phyloP scores from a whole-genome alignment of 2,329 filamentous ascomycete species.

The Cyphellophora attinorum region DNA sequence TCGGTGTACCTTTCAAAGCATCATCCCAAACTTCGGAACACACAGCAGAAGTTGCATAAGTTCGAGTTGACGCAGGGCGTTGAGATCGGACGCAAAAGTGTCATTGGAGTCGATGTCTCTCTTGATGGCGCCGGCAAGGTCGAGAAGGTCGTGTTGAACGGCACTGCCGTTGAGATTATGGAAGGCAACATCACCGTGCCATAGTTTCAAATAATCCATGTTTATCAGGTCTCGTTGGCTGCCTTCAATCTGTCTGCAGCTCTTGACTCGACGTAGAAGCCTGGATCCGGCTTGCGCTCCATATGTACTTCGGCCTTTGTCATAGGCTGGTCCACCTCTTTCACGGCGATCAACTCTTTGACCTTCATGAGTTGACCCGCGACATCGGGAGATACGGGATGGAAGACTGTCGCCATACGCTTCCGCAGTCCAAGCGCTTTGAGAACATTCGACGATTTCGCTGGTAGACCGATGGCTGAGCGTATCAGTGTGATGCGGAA shows the following conservation, averaged over 20 bases:
- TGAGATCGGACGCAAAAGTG: conserved; percentile 50
- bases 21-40: conserved; percentile 22
- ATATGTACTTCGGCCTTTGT: conserved; percentile 60
- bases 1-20: conserved; percentile 43
- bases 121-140: conserved; percentile 13
- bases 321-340: conserved; percentile 61
- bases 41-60: conserved; percentile 29
- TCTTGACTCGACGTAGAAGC: conserved; percentile 67
- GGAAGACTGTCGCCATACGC: conserved; percentile 79
- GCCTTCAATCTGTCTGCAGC: conserved; percentile 14
- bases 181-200: conserved; percentile 24
- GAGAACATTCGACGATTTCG: conserved; percentile 70
- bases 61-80: conserved; percentile 50
- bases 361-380: conserved; percentile 90
- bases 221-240: not conserved
- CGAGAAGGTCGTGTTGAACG: conserved; percentile 25
- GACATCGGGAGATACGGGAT: conserved; percentile 68
- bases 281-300: conserved; percentile 63
- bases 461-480: conserved; percentile 78
- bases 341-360: conserved; percentile 79
- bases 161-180: conserved; percentile 25
- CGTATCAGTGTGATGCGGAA: conserved; percentile 89
- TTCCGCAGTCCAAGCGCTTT: conserved; percentile 76
- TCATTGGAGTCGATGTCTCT: conserved; percentile 25
- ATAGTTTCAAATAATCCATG: not conserved